A percentile compares a stretch with the other conserved stretches of the same genome.
Conservation (phyloP, 257 asterid species). For the Ballota nigra region DNA sequence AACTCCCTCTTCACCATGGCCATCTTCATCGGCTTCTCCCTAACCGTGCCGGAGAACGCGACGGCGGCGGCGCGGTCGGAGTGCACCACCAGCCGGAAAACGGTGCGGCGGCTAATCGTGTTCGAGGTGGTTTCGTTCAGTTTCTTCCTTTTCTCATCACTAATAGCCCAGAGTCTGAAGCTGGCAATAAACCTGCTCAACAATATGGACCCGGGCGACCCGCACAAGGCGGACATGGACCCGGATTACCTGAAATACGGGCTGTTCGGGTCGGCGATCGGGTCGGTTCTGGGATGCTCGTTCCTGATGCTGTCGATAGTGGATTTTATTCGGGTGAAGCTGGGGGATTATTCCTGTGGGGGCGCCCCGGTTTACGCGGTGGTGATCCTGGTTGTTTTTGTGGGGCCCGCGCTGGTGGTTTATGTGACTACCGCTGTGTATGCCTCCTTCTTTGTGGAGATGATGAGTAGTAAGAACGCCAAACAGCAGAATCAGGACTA, state of each 20-base stretch:
- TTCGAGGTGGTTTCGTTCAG: constrained; percentile 49
- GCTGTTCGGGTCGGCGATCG: constrained; percentile 39
- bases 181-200: constrained; percentile 43
- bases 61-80: constrained; percentile 19
- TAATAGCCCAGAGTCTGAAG: constrained; percentile 43
- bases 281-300: constrained; percentile 36
- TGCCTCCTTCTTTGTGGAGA: constrained; percentile 43
- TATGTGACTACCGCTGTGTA: constrained; percentile 33
- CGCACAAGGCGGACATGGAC: constrained; percentile 38
- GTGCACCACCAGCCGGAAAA: constrained; percentile 26
- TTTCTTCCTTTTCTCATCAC: constrained; percentile 55
- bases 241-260: constrained; percentile 27
- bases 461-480: too few species aligned
- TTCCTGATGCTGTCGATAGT: constrained; percentile 43
- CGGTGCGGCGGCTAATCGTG: constrained; percentile 35
- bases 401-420: constrained; percentile 26
- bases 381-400: constrained; percentile 21
- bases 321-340: constrained; percentile 33
- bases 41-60: constrained; percentile 31
- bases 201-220: constrained; percentile 32
- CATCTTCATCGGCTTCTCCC: constrained; percentile 46
- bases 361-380: constrained; percentile 28
- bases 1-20: constrained; percentile 61
- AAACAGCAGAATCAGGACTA: too few species aligned
- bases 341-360: constrained; percentile 40